A percentile compares a stretch with the other conserved stretches of the same genome.
Evolutionary conservation across 1,284 basidiomycete genomes (phyloP).

Genomic region (Sporisorium graminicola): DNA sequence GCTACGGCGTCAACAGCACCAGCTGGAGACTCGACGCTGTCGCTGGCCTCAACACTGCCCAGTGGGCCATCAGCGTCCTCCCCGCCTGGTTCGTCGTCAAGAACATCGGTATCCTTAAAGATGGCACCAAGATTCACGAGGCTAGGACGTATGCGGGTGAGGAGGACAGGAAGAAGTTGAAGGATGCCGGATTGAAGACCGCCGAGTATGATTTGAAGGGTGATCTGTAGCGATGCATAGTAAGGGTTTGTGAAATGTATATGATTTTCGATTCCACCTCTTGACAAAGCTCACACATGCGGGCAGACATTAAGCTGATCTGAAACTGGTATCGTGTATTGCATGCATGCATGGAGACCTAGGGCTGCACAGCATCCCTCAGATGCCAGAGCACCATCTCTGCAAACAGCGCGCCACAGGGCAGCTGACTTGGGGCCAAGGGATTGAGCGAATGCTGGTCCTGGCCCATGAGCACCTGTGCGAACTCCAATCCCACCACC

Average conservation of each 20-base stretch:
- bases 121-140: slow-evolving; percentile 55
- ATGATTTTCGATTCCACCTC: neutral
- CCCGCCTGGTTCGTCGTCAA: slow-evolving; percentile 64
- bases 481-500: slow-evolving; percentile 35
- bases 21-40: slow-evolving; percentile 60
- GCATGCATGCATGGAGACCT: neutral
- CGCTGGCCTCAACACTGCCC: slow-evolving; percentile 63
- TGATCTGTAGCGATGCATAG: slow-evolving; percentile 8
- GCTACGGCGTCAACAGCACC: slow-evolving; percentile 64
- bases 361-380: slow-evolving; percentile 29
- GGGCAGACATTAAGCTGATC: neutral
- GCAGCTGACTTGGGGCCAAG: slow-evolving; percentile 39
- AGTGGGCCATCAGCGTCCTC: slow-evolving; percentile 55
- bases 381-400: slow-evolving; percentile 57
- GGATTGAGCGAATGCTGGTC: slow-evolving; percentile 46
- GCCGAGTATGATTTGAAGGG: slow-evolving; percentile 40
- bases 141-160: slow-evolving; percentile 50
- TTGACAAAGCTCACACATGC: neutral
- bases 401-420: slow-evolving; percentile 52
- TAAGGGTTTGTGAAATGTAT: no score
- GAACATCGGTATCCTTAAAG: slow-evolving; percentile 53
- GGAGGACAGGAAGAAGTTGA: slow-evolving; percentile 44
- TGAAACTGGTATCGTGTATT: neutral
- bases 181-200: slow-evolving; percentile 21
- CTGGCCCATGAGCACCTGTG: slow-evolving; percentile 60